Conservation (phyloP, 1,139 yeast species). For the Spencermartinsiella ligniputridi region DNA sequence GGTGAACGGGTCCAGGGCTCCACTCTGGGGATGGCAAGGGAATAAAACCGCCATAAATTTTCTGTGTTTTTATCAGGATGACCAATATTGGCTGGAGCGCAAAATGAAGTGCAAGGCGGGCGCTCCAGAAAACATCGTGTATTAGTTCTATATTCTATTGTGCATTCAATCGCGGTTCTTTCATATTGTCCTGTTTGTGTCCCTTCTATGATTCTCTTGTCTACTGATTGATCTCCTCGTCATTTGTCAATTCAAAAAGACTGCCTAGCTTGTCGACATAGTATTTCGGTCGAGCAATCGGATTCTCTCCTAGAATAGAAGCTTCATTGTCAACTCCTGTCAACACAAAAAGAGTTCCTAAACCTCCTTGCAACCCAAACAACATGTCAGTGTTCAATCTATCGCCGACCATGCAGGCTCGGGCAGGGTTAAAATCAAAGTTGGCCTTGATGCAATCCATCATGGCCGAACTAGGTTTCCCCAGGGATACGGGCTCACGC, state of each 20-base stretch:
- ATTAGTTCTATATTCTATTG: too few relatives aligned
- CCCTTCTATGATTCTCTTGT: too few relatives aligned
- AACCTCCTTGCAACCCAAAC: slow-evolving; percentile 83
- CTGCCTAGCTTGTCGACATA: slow-evolving; percentile 75
- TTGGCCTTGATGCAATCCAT: slow-evolving; percentile 81
- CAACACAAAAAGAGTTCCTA: slow-evolving; percentile 77
- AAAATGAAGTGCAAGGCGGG: too few relatives aligned
- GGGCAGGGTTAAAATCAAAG: slow-evolving; percentile 51
- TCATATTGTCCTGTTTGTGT: too few relatives aligned
- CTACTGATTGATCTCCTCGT: too few relatives aligned
- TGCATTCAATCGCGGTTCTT: too few relatives aligned
- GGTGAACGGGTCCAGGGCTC: too few relatives aligned
- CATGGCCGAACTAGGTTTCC: slow-evolving; percentile 89
- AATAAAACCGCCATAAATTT: too few relatives aligned
- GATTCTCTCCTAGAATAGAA: slow-evolving; percentile 43
- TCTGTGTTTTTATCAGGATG: too few relatives aligned
- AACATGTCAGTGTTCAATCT: slow-evolving; percentile 91
- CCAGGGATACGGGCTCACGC: slow-evolving; percentile 74
- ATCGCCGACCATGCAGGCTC: slow-evolving; percentile 93
- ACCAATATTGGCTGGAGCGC: too few relatives aligned
- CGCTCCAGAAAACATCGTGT: too few relatives aligned
- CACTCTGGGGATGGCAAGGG: too few relatives aligned
- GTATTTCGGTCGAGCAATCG: slow-evolving; percentile 56
- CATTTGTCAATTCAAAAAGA: slow-evolving; percentile 49
- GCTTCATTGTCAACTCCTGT: slow-evolving; percentile 85